Conservation (phyloP, 371 early-diverging fungal genomes). For the Rhizopus delemar region DNA sequence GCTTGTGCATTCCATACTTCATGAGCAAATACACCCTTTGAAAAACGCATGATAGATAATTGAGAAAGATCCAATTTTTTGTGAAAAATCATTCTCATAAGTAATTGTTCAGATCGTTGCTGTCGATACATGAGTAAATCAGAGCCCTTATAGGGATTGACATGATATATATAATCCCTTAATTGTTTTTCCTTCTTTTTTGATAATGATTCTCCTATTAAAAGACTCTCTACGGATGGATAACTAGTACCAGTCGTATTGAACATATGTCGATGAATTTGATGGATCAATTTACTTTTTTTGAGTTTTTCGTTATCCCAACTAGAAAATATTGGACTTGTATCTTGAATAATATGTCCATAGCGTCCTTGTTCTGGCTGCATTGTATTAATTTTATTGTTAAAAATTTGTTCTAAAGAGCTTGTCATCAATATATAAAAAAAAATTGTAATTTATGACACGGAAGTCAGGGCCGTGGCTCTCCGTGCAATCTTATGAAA, state of each 20-base stretch:
- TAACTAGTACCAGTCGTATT: slow-evolving; percentile 23
- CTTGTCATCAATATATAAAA: no score
- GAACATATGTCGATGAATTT: slow-evolving; percentile 33
- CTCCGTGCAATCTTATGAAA: no score
- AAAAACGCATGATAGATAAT: slow-evolving; percentile 31
- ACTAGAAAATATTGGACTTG: no score
- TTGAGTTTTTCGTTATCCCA: no score
- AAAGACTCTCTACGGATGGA: not conserved
- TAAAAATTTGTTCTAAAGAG: no score
- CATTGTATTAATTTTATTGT: no score
- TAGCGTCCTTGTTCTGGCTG: no score
- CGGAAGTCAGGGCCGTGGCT: no score
- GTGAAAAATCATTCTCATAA: slow-evolving; percentile 38
- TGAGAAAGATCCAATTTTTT: slow-evolving; percentile 17
- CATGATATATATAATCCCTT: not conserved
- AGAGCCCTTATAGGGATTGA: slow-evolving; percentile 6
- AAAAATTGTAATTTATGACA: no score
- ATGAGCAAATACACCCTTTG: slow-evolving; percentile 44
- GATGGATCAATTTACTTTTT: not conserved
- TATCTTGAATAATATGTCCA: no score
- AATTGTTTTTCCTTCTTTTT: no score
- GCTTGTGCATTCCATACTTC: slow-evolving; percentile 30
- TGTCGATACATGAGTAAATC: slow-evolving; percentile 25
- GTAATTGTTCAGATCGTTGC: slow-evolving; percentile 38
- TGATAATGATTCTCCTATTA: not conserved